phyloP scores from a whole-genome alignment of 108 stramenopile genomes.

The Nannochloropsis oceanica region DNA sequence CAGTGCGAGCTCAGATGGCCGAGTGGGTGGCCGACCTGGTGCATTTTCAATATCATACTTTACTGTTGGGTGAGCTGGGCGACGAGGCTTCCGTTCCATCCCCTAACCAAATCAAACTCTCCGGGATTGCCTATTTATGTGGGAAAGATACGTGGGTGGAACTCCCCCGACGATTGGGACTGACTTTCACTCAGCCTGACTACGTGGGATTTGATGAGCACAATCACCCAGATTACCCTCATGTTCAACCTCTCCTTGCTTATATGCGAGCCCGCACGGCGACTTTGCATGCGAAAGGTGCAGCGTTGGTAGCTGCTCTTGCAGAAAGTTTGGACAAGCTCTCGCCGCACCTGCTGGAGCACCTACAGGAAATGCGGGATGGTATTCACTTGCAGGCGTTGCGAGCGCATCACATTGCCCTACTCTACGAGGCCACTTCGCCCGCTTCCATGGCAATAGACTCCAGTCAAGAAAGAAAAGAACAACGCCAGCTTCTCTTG shows the following conservation, averaged over 20 bases:
- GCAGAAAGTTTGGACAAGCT: background rate
- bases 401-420: background rate
- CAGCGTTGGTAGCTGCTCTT: background rate
- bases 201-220: constrained; percentile 1
- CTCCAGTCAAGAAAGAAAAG: background rate
- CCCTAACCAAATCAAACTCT: background rate
- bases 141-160: constrained; percentile 16
- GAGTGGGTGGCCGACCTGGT: background rate
- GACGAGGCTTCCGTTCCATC: background rate
- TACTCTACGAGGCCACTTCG: background rate
- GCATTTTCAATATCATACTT: background rate
- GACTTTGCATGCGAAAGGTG: background rate
- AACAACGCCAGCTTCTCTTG: background rate
- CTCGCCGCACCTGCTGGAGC: background rate
- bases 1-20: background rate
- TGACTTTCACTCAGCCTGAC: constrained; percentile 3
- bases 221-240: background rate
- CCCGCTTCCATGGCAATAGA: background rate
- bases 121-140: constrained; percentile 17
- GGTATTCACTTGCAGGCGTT: background rate
- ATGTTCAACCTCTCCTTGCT: background rate
- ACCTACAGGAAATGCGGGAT: background rate
- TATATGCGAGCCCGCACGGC: background rate
- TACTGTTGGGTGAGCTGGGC: background rate
- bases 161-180: background rate